Base-by-base conservation (phyloP, 2,329 filamentous ascomycete species). In the Orbilia brochopaga region DNA sequence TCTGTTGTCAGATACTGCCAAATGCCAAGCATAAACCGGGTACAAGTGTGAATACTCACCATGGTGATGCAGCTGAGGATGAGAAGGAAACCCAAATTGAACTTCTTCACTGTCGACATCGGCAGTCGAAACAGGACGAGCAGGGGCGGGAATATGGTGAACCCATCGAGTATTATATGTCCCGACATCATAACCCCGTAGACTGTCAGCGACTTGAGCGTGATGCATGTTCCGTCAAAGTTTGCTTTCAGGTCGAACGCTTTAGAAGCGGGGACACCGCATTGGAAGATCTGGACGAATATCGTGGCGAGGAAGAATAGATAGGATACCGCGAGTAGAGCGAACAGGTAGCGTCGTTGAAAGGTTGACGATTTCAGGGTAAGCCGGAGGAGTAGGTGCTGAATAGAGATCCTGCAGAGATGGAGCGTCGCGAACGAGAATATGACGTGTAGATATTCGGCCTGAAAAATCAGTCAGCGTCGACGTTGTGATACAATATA, bases 311-410 rank as follows among this genome's bases (percentile, higher is more conserved):
- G 3, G 7, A 30, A 17, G 44, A 69, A 69, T 4, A 32, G 3
- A 23, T 69, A 69, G 8, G 65, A 69, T 19, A 69, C 6, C 11
- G 23, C 13, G 1, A 63, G 46, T 1, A 69, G 7, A 27, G 37
- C 23, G 1, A 32, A 51, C 23, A 69, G 51, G n/a, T 62, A 69
- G 32, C 30, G 56, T 11, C 52, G 35, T 15, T 69, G 65, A 10
- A 30, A 42, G 32, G 21, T 51, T 8, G 65, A 63, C 37, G 56
- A 44, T 46, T 52, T n/a, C 23, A 46, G 57, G 17, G 57, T 48
- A 7, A 69, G 57, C 35, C 65, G 50, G 27, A 69, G 65, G n/a
- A 69, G 54, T n/a, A 69, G 65, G 48, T 69, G 65, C 30, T 62
- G 27, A 23, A 69, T 58, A 10, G 65, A 69, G 44, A 50, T 56